These are phyloP conservation scores for Plasmodium billcollinsi DNA, from an alignment of 169 alveolate genomes.

Conservation along the genomic window DNA sequence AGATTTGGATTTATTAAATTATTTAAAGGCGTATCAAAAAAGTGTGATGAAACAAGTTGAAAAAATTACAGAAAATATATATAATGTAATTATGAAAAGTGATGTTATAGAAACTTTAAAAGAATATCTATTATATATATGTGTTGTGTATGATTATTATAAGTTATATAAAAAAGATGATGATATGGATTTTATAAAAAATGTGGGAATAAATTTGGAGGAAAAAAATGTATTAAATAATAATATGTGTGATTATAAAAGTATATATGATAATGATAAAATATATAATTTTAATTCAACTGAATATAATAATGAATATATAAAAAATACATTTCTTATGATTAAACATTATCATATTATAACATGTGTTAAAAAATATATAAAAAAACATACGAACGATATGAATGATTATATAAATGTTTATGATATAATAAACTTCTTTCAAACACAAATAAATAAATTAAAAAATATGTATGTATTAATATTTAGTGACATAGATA, in stretches of 20 bases:
- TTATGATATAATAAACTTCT: conserved; percentile 15
- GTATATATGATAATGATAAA: background rate
- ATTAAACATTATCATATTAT: conserved; percentile 60
- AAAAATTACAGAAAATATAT: conserved; percentile 19
- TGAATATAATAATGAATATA: conserved; percentile 28
- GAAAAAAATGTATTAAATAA: background rate
- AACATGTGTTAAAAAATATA: conserved; percentile 5
- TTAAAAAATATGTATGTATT: conserved; percentile 37
- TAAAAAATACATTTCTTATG: conserved; percentile 27
- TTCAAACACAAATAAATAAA: conserved; percentile 31
- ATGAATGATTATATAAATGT: conserved; percentile 7
- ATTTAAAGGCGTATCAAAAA: conserved; percentile 40
- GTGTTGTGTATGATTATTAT: conserved; percentile 37
- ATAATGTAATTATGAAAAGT: conserved; percentile 33
- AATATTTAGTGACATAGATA: conserved; percentile 40
- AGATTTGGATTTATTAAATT: conserved; percentile 1
- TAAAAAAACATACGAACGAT: conserved; percentile 19
- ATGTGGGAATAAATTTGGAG: background rate
- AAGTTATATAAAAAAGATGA: conserved; percentile 3
- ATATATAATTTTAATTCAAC: too few species aligned
- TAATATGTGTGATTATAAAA: background rate
- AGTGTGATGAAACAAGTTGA: conserved; percentile 22
- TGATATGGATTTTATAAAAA: background rate
- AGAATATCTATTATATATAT: conserved; percentile 23
- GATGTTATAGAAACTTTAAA: conserved; percentile 29